phyloP scores from a whole-genome alignment of 2,329 filamentous ascomycete genomes.

The Aspergillus versicolor region DNA sequence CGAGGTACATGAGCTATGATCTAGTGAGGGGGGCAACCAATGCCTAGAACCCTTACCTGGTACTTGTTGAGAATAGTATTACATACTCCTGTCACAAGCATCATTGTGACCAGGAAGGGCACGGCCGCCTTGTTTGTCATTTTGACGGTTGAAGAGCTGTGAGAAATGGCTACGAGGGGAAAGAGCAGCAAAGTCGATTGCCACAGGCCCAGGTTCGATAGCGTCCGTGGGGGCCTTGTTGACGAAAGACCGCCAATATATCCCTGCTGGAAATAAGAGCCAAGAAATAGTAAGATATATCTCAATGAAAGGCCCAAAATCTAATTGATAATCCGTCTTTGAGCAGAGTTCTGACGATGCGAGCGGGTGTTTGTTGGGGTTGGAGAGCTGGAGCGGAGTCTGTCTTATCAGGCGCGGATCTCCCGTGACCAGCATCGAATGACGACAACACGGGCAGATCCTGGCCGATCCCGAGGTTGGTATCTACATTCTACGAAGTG shows the following conservation, averaged over 20 bases:
- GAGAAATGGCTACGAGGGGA: background rate
- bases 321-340: background rate
- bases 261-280: background rate
- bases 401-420: conserved; percentile 10
- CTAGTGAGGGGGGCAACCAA: background rate
- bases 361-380: background rate
- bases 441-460: background rate
- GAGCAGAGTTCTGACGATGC: background rate
- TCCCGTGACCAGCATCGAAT: conserved; percentile 1
- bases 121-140: conserved; percentile 74
- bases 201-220: background rate
- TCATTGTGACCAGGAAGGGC: conserved; percentile 88
- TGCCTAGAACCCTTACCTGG: conserved; percentile 59
- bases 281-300: background rate
- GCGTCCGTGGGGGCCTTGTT: background rate
- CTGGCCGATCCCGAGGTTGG: background rate
- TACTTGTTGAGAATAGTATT: conserved; percentile 97
- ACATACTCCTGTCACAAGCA: conserved; percentile 92
- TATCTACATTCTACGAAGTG: background rate
- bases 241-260: background rate
- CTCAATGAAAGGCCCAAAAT: background rate
- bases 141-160: conserved; percentile 14
- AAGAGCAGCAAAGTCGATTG: conserved; percentile 3
- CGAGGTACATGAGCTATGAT: conserved; percentile 2
- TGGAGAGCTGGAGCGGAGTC: background rate